Conservation (phyloP, 139 green algal species). For the Chlamydomonas schloesseri region DNA sequence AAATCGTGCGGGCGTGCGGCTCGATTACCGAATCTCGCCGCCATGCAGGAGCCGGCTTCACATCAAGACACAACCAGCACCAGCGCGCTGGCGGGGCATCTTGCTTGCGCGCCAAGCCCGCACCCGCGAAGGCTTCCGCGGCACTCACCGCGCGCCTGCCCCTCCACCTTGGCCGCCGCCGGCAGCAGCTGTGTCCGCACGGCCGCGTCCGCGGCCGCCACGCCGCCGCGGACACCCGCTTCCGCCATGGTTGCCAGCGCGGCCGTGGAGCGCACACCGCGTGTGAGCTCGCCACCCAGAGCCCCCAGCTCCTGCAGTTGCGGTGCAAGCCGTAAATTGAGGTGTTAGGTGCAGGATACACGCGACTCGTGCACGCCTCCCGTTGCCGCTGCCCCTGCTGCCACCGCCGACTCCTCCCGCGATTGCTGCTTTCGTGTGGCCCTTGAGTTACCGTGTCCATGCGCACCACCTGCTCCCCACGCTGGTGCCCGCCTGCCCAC, state of each 20-base stretch:
- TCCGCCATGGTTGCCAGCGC: conserved; percentile 22
- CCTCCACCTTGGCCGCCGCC: not conserved
- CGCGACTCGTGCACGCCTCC: too few species aligned
- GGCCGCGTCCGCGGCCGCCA: not conserved
- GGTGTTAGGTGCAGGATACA: too few species aligned
- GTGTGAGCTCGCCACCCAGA: conserved; percentile 31
- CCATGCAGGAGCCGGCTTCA: too few species aligned
- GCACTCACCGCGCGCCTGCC: not conserved
- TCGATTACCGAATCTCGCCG: not conserved
- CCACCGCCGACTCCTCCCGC: too few species aligned
- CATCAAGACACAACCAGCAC: too few species aligned
- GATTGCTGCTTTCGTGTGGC: too few species aligned
- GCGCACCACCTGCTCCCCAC: too few species aligned
- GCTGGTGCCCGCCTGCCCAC: not conserved
- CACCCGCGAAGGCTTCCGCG: too few species aligned
- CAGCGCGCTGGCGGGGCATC: too few species aligned
- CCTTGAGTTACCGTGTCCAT: too few species aligned
- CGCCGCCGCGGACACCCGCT: conserved; percentile 10
- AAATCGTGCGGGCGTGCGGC: not conserved
- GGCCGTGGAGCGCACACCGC: conserved; percentile 26
- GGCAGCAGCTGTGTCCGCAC: not conserved
- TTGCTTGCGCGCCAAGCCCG: too few species aligned
- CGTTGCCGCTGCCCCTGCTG: too few species aligned
- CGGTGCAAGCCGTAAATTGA: not conserved
- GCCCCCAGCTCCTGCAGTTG: conserved; percentile 23